These are phyloP conservation scores for Nicotiana otophora DNA, from an alignment of 257 asterid genomes.

Conservation along the genomic window DNA sequence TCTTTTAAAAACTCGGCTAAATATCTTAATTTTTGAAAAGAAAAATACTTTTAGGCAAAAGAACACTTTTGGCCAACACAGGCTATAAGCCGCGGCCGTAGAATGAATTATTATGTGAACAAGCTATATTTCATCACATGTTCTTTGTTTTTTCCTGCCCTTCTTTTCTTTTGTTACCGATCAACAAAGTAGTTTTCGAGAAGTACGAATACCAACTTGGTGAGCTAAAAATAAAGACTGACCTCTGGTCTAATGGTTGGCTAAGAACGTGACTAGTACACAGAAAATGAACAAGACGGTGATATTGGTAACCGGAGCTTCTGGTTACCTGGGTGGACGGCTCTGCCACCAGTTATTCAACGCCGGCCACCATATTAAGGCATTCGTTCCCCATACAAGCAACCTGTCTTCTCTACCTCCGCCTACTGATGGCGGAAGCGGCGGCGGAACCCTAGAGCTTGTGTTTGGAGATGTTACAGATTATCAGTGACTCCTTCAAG, in stretches of 20 bases:
- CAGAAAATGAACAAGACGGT: conserved; percentile 43
- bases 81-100: no score
- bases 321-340: conserved; percentile 86
- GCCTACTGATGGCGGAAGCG: conserved; percentile 28
- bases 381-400: conserved; percentile 83
- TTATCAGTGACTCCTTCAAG: conserved; percentile 59
- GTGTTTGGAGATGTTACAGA: conserved; percentile 85
- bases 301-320: conserved; percentile 77
- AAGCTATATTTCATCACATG: no score
- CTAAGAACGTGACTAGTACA: background rate
- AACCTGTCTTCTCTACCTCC: conserved; percentile 56
- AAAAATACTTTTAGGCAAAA: no score
- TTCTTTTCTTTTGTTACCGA: no score
- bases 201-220: no score
- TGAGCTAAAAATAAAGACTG: no score
- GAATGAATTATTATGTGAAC: no score
- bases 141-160: no score
- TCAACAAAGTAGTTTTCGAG: no score
- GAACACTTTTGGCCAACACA: no score
- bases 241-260: background rate
- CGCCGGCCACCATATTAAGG: conserved; percentile 65
- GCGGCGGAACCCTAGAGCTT: conserved; percentile 48
- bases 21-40: no score
- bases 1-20: no score
- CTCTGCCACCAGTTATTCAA: conserved; percentile 65